Percentiles rank a stretch among this genome's conserved stretches.
Conservation (phyloP, 1,284 basidiomycete genomes). For the Rhizoctonia solani region DNA sequence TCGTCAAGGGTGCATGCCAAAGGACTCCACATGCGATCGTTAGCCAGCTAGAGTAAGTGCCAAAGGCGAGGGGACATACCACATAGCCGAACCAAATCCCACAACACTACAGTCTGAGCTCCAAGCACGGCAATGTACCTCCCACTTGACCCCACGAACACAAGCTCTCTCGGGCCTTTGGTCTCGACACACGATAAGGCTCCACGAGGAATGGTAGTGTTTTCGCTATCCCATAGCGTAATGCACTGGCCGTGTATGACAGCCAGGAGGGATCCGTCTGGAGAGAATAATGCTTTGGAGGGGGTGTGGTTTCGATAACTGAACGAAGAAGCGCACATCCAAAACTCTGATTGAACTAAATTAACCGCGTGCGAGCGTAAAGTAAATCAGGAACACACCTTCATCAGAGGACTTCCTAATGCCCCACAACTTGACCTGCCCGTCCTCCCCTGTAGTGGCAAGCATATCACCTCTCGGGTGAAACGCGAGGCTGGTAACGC, state of each 20-base stretch:
- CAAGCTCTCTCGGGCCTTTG: conserved; percentile 33
- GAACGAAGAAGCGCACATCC: conserved; percentile 74
- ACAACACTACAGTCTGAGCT: conserved; percentile 63
- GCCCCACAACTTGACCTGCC: conserved; percentile 73
- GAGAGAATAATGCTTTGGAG: conserved; percentile 73
- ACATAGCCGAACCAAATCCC: conserved; percentile 77
- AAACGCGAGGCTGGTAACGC: conserved; percentile 74
- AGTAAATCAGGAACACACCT: conserved; percentile 49
- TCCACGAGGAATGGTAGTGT: conserved; percentile 57
- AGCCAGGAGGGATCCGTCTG: conserved; percentile 84
- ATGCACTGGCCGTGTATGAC: conserved; percentile 72
- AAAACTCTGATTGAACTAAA: conserved; percentile 62
- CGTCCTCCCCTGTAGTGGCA: conserved; percentile 71
- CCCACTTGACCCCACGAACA: conserved; percentile 67
- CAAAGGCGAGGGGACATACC: conserved; percentile 52
- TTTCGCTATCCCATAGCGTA: conserved; percentile 76
- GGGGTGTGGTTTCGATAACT: conserved; percentile 71
- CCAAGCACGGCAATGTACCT: conserved; percentile 64
- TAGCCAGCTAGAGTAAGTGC: neutral
- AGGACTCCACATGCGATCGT: conserved; percentile 51
- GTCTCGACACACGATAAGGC: conserved; percentile 50
- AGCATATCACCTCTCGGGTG: conserved; percentile 53
- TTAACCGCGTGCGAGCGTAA: too few species aligned
- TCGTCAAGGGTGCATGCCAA: conserved; percentile 57
- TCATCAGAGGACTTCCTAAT: conserved; percentile 53